Evolutionary conservation across 805 yeast genomes (phyloP), one percentile per base, ranked within the genome.

Genomic region (Diddensiella caesifluorescens): DNA sequence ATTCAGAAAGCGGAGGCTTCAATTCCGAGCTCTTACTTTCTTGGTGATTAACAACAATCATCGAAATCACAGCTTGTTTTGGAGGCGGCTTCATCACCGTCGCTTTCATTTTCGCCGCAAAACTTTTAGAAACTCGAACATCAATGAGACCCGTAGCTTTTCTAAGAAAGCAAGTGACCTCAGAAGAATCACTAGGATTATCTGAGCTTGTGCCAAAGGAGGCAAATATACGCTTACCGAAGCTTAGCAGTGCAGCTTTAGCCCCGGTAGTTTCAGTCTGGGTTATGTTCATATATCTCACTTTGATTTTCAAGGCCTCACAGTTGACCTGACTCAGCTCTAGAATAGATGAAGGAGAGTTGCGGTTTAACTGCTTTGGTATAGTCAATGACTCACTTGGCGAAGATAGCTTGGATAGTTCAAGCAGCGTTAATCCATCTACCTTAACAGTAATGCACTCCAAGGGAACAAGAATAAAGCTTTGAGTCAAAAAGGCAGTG

Each of bases 21-120:
- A 57, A 35, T 23, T 57, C 55, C 1, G 63, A 57, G 2, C 55
- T 40, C 22, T 54, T 54, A n/a, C 50, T 50, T 35, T 62, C 65
- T 16, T 48, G 46, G 18, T 51, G 48, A 35, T 49, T 56, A 32
- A 50, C 48, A 2, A 57, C 48, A 23, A 65, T 44, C 51, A 65
- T 52, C 1, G 67, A 57, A 32, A 64, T 50, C 1, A 53, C 44
- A 1, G 68, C 59, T n/a, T 47, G 48, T 38, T 53, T 51, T 2
- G 70, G 68, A 1, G 70, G 70, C 5, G 69, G 65, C 41, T 65
- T 65, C 60, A 66, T 55, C 5, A 65, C 59, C 2, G 69, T 63
- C 1, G 56, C 64, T 23, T 59, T 48, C 56, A 65, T 56, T 34
- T 55, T 51, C 29, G 53, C 38, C 3, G 63, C 57, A 44, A 63